A percentile compares a stretch with the other conserved stretches of the same genome.
Evolutionary conservation across 106 monocot genomes (phyloP).

Genomic region (Apostasia shenzhenica): DNA sequence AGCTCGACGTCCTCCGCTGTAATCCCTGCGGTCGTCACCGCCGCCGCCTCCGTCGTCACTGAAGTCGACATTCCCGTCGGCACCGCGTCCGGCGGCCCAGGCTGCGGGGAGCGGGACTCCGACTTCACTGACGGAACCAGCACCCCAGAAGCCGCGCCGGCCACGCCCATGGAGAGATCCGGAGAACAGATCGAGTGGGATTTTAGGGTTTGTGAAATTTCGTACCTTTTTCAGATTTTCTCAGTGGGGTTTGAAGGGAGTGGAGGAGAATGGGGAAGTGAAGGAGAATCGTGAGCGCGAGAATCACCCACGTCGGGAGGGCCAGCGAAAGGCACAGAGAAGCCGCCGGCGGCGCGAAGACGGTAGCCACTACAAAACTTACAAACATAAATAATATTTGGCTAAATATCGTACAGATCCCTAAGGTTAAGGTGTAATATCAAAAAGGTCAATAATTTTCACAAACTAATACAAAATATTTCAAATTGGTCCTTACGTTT

Average conservation of each 20-base stretch:
- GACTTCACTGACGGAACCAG: slow-evolving; percentile 33
- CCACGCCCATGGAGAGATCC: slow-evolving; percentile 2
- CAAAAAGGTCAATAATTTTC: too few species aligned
- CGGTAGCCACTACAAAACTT: too few species aligned
- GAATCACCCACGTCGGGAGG: slow-evolving; percentile 1
- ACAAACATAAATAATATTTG: too few species aligned
- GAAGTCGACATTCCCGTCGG: background rate
- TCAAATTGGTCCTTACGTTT: too few species aligned
- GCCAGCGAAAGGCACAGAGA: background rate
- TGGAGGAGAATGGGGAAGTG: background rate
- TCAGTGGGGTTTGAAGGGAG: background rate
- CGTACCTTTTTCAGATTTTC: background rate
- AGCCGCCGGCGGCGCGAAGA: too few species aligned
- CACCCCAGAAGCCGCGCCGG: slow-evolving; percentile 25
- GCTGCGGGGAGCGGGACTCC: slow-evolving; percentile 10
- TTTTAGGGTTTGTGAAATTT: background rate
- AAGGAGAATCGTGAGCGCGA: background rate
- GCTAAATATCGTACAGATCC: too few species aligned
- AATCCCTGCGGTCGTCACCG: slow-evolving; percentile 2
- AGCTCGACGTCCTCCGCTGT: background rate
- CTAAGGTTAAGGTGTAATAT: too few species aligned
- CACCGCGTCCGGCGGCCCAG: slow-evolving; percentile 5
- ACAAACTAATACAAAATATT: too few species aligned
- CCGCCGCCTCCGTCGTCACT: slow-evolving; percentile 18
- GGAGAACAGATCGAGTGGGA: too few species aligned